These are phyloP conservation scores for Ophiostoma australiae DNA, from an alignment of 2,329 filamentous ascomycete genomes.

Conservation along the genomic window DNA sequence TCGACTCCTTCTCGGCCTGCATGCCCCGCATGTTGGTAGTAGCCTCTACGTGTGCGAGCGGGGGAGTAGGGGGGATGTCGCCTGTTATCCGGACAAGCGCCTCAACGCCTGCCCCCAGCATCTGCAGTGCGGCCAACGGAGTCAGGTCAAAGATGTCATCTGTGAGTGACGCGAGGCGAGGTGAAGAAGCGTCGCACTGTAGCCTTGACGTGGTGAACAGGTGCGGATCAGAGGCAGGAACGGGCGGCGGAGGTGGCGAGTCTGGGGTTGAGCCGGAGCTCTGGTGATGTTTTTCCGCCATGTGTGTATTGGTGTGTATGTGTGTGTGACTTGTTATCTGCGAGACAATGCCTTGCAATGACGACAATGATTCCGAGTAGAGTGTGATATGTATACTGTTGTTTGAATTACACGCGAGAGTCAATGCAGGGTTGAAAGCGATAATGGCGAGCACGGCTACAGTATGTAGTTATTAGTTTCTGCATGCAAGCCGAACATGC, in stretches of 20 bases:
- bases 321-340: background rate
- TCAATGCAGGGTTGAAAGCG: no score
- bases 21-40: slow-evolving; percentile 58
- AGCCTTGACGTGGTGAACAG: slow-evolving; percentile 27
- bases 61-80: slow-evolving; percentile 76
- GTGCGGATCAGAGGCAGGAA: slow-evolving; percentile 39
- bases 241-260: slow-evolving; percentile 40
- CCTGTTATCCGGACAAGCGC: slow-evolving; percentile 66
- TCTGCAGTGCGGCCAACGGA: slow-evolving; percentile 68
- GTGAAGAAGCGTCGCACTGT: slow-evolving; percentile 20
- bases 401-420: background rate
- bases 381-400: background rate
- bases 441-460: no score
- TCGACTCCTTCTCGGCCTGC: slow-evolving; percentile 57
- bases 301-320: background rate
- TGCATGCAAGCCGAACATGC: background rate
- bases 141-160: slow-evolving; percentile 70
- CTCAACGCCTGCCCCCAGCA: slow-evolving; percentile 70
- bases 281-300: background rate
- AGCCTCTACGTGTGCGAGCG: slow-evolving; percentile 57
- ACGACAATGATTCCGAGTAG: background rate
- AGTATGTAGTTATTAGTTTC: background rate
- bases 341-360: background rate
- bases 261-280: slow-evolving; percentile 3
- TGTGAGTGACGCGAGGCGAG: slow-evolving; percentile 29